Base-by-base conservation (phyloP, 176 grass and related monocot species). In the Raddia distichophylla region DNA sequence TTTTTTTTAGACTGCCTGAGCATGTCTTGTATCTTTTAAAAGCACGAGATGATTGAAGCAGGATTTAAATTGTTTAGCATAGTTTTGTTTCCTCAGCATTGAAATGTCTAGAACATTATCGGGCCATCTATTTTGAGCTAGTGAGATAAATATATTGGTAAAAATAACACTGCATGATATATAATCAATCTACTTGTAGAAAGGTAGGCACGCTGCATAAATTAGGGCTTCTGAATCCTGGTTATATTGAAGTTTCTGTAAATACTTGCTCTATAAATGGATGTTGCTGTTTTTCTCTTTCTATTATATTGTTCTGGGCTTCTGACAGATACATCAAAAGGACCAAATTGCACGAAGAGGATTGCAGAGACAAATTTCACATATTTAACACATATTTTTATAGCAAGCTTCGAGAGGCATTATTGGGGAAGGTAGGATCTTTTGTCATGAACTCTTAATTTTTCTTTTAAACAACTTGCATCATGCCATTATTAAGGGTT, bases 381-480 rank as follows among this genome's bases (percentile, higher is more conserved):
- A 91, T 98, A 81, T 98, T 98, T 75, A 93, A 95, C 64, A 98
- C 95, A 6, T 98, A 91, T 66, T 98, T 95, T 73, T 98, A 91
- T 82, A 86, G 88, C 66, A 98, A 95, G 75, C 95, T 98, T 73
- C 84, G 84, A 79, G 86, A 95, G 64, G 88, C 92, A 82, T 69
- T 98, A 10, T 32, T 5, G 50, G 44, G 57, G 35, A 84, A 67
- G 88, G 90, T 93, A 79, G 5, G 50, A 73, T 65, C 14, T 42
- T 71, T 60, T 87, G 16, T 69, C 34, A 55, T 87, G 62, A 80
- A 67, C 51, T 64, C 20, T n/a, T n/a, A 53, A 37, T 67, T 85
- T 79, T 71, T 64, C 62, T 85, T 60, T 59, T 1, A n/a, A 85
- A 73, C 60, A 15, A 27, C 53, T 35, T 15, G 10, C 14, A 37